phyloP scores from a whole-genome alignment of 306 rosid genomes.

The Cotoneaster glaucophyllus region DNA sequence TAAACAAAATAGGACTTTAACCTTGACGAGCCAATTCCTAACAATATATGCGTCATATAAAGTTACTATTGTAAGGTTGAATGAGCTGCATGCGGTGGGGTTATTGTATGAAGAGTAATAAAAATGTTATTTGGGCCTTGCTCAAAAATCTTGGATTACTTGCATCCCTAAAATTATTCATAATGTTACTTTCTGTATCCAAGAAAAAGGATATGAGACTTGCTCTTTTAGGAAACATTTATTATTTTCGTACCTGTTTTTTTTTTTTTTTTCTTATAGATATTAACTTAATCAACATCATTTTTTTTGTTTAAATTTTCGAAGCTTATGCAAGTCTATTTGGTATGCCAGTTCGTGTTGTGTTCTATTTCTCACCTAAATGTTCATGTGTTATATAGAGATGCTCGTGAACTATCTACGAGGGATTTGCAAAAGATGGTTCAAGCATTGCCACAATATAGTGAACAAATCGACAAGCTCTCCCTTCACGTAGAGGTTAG shows the following conservation, averaged over 20 bases:
- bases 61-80: no score
- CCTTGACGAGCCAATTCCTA: no score
- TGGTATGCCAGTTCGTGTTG: background rate
- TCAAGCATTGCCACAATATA: slow-evolving; percentile 97
- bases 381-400: slow-evolving; percentile 36
- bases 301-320: background rate
- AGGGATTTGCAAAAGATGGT: slow-evolving; percentile 93
- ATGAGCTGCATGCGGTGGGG: background rate
- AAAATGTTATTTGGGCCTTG: no score
- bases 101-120: no score
- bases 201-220: background rate
- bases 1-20: no score
- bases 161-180: background rate
- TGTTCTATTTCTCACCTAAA: slow-evolving; percentile 15
- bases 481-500: slow-evolving; percentile 96
- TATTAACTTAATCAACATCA: background rate
- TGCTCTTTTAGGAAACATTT: no score
- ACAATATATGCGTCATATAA: background rate
- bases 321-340: background rate
- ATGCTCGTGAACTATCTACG: slow-evolving; percentile 72
- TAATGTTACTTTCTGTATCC: background rate
- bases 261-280: no score
- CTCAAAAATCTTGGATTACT: background rate
- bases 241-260: no score
- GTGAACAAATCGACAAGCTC: slow-evolving; percentile 94